Evolutionary conservation across 345 rosid species (phyloP).

Genomic region (Anastatica hierochuntica): DNA sequence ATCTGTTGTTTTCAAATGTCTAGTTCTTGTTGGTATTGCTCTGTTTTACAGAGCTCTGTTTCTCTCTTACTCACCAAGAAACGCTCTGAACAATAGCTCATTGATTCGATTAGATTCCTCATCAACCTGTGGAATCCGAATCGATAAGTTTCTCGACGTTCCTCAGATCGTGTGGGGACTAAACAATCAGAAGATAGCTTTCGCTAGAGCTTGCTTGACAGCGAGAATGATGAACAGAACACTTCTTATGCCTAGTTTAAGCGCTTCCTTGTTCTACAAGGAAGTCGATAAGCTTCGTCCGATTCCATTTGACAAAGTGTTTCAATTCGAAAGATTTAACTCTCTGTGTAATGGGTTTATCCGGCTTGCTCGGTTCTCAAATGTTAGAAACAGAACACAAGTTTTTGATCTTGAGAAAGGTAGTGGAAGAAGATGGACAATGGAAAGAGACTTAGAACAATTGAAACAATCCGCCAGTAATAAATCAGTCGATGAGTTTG

Average conservation of each 20-base stretch:
- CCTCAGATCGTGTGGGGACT: slow-evolving; percentile 98
- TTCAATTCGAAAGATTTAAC: slow-evolving; percentile 62
- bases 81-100: slow-evolving; percentile 18
- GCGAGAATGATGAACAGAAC: slow-evolving; percentile 82
- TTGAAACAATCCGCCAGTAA: slow-evolving; percentile 32
- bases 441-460: slow-evolving; percentile 68
- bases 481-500: slow-evolving; percentile 37
- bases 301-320: slow-evolving; percentile 65
- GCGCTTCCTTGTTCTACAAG: slow-evolving; percentile 91
- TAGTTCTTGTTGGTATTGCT: slow-evolving; percentile 37
- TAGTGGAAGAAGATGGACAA: slow-evolving; percentile 95
- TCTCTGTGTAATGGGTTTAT: slow-evolving; percentile 71
- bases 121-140: slow-evolving; percentile 31
- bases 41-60: slow-evolving; percentile 44
- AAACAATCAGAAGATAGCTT: slow-evolving; percentile 95
- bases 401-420: slow-evolving; percentile 61
- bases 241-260: slow-evolving; percentile 85
- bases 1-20: slow-evolving; percentile 47
- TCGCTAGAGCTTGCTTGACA: slow-evolving; percentile 89
- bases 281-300: slow-evolving; percentile 76
- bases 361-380: slow-evolving; percentile 47
- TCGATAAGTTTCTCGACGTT: slow-evolving; percentile 65
- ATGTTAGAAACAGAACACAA: slow-evolving; percentile 37
- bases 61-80: slow-evolving; percentile 31
- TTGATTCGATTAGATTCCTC: slow-evolving; percentile 17